Evolutionary conservation across 2,329 filamentous ascomycete species (phyloP).

Genomic region (Colletotrichum sp.): DNA sequence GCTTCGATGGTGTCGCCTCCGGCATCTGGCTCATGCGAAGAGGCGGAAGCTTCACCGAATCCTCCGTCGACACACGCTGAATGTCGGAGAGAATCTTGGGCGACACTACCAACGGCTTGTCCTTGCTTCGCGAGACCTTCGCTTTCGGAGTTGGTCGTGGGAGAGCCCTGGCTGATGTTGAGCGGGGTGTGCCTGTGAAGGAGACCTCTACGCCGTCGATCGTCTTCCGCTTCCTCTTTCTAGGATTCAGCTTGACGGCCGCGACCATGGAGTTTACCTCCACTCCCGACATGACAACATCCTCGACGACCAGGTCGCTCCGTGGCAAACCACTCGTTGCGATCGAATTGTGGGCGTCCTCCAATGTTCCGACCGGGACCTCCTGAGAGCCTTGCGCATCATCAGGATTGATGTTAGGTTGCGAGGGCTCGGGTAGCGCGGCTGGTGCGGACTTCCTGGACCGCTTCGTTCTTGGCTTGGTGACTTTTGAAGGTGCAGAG

Average conservation of each 20-base stretch:
- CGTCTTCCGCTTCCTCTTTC: conserved; percentile 52
- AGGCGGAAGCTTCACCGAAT: neutral
- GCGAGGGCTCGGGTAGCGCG: conserved; percentile 24
- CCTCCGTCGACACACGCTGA: neutral
- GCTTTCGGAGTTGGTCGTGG: conserved; percentile 19
- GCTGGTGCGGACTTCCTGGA: conserved; percentile 47
- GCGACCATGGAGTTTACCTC: conserved; percentile 49
- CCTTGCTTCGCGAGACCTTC: neutral
- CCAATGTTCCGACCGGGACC: neutral
- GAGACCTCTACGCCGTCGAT: conserved; percentile 41
- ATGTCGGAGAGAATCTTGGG: conserved; percentile 14
- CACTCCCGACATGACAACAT: neutral
- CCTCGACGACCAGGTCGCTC: neutral
- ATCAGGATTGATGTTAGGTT: neutral
- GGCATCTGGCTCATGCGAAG: neutral
- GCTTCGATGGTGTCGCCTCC: neutral
- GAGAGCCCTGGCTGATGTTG: conserved; percentile 23
- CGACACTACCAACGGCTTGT: neutral
- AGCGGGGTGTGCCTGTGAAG: neutral
- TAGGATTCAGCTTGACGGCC: conserved; percentile 54
- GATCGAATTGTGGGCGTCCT: neutral
- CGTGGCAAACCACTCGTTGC: neutral
- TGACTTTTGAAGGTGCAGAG: neutral
- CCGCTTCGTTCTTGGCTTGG: conserved; percentile 30
- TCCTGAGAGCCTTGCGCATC: neutral